Base-by-base conservation (phyloP, 352 stramenopile species). In the Phytopythium chamaehyphon region DNA sequence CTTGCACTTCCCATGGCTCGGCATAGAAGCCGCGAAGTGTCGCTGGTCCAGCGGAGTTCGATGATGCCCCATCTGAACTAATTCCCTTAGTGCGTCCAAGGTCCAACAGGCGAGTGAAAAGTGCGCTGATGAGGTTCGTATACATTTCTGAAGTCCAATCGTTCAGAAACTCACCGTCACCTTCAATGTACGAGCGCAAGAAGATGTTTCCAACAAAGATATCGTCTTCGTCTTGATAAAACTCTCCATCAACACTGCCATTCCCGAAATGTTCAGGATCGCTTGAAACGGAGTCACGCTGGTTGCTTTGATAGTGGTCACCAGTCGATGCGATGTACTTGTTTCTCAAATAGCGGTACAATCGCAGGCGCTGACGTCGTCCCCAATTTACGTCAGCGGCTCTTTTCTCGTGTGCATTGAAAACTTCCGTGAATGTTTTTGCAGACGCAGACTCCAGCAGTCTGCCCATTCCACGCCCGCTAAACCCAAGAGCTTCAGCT, bases 201-300 rank as follows among this genome's bases (percentile, higher is more conserved):
- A 93, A 94, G 47, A 94, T 88, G 40, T 90, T 85, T 10, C 80
- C 76, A 5, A 93, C 76, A 28, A 86, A 89, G 15, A 93, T 61
- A 54, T 93, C 77, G 6, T 85, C 69, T 26, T 59, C 68, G 6
- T 80, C 59, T 48, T 66, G 54, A 43, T 72, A 58, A n/a, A 55
- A 37, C 7, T 70, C 54, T 19, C 66, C 62, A 11, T 47, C 39
- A 9, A 19, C 9, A 6, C 6, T 6, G 6, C 28, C 28, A 31
- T 40, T 42, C 9, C 24, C 4, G 6, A 23, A 45, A 0, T 40
- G 16, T 15, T 57, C 59, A 19, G 57, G 43, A 19, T 35, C 52
- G 6, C 28, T 61, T 48, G 36, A 66, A 28, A 21, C 43, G 40
- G 59, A 71, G 22, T 19, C 70, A 23, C 36, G 56, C 53, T 59